Evolutionary conservation across 1,284 basidiomycete genomes (phyloP).

Genomic region (Trametes sp.): DNA sequence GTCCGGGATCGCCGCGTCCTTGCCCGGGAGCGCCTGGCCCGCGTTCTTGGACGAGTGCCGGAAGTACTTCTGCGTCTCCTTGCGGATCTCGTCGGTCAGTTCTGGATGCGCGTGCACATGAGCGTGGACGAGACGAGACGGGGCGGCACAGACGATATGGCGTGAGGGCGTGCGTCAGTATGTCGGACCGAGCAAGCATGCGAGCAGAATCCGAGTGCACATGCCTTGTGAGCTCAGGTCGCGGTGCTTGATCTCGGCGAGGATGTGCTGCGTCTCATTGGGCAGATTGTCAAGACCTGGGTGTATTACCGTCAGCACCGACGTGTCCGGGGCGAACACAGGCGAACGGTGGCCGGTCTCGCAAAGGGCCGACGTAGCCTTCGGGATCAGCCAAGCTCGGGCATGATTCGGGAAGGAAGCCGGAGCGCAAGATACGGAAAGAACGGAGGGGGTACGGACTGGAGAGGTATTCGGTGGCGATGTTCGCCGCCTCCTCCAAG

Average conservation of each 20-base stretch:
- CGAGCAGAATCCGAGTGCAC: constrained; percentile 18
- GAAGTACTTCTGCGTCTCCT: constrained; percentile 60
- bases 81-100: constrained; percentile 60
- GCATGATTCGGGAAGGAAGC: not conserved
- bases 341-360: not conserved
- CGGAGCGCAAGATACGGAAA: constrained; percentile 6
- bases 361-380: not conserved
- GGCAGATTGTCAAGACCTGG: constrained; percentile 81
- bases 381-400: not conserved
- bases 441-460: constrained; percentile 47
- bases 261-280: constrained; percentile 72
- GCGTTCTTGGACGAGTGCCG: constrained; percentile 51
- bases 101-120: constrained; percentile 44
- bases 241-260: constrained; percentile 75
- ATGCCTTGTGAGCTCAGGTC: constrained; percentile 60
- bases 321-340: not conserved
- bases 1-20: constrained; percentile 51
- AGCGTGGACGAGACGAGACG: not conserved
- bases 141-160: not conserved
- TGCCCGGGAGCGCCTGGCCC: constrained; percentile 42
- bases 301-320: constrained; percentile 10
- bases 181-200: not conserved
- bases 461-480: constrained; percentile 74
- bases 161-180: not conserved
- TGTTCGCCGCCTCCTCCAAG: constrained; percentile 73